phyloP scores from a whole-genome alignment of 163 green algal species.

The Volvox carteri region DNA sequence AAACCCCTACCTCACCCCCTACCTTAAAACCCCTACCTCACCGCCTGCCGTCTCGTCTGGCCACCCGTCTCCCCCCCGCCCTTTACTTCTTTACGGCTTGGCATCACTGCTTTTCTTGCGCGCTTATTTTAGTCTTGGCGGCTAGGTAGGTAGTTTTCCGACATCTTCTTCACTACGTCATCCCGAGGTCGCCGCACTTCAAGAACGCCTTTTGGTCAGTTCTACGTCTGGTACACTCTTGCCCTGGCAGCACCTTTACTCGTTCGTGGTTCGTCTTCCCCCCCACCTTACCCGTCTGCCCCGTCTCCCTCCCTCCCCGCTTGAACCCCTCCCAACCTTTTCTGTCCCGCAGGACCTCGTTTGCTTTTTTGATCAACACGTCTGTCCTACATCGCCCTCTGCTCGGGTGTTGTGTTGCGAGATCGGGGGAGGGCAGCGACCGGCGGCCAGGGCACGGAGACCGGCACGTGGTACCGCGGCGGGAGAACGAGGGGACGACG shows the following conservation, averaged over 20 bases:
- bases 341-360: constrained; percentile 56
- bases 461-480: background rate
- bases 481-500: background rate
- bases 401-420: constrained; percentile 52
- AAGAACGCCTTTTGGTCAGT: background rate
- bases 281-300: too few species aligned
- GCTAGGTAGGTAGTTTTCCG: too few species aligned
- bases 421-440: constrained; percentile 30
- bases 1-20: too few species aligned
- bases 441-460: background rate
- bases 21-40: too few species aligned
- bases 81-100: too few species aligned
- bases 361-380: constrained; percentile 56
- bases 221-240: background rate
- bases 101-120: too few species aligned
- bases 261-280: too few species aligned
- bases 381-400: constrained; percentile 16
- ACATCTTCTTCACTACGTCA: too few species aligned
- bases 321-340: background rate
- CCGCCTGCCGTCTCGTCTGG: too few species aligned
- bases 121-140: too few species aligned
- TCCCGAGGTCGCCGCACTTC: background rate
- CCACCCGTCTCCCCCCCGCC: too few species aligned
- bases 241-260: background rate
- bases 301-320: too few species aligned